Evolutionary conservation across 1,284 basidiomycete genomes (phyloP).

Genomic region (Acaromyces ingoldii): DNA sequence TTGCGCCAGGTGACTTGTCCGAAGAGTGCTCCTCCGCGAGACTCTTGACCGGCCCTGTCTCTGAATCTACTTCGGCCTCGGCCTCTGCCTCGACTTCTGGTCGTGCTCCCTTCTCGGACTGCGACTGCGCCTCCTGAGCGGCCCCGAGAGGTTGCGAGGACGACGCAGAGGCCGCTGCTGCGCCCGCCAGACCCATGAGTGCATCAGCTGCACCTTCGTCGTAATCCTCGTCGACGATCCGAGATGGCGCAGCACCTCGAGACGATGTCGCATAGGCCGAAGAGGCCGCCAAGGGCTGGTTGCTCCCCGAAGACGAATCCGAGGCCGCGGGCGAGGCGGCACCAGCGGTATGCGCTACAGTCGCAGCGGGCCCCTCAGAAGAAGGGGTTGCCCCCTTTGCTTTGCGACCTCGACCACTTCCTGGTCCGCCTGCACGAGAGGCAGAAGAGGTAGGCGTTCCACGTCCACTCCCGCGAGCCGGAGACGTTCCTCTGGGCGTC

Average conservation of each 20-base stretch:
- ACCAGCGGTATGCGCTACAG: too few species aligned
- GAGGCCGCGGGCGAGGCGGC: constrained; percentile 30
- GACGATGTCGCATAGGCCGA: not conserved
- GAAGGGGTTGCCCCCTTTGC: too few species aligned
- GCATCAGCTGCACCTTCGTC: constrained; percentile 49
- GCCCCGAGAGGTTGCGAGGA: not conserved
- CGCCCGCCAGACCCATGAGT: constrained; percentile 48
- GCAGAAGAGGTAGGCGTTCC: too few species aligned
- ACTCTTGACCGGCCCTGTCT: too few species aligned
- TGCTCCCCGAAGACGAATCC: constrained; percentile 25
- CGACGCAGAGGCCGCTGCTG: constrained; percentile 22
- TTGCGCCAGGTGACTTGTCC: not conserved
- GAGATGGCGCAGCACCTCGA: constrained; percentile 11
- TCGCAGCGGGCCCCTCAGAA: too few species aligned
- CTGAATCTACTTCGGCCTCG: not conserved
- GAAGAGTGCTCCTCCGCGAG: too few species aligned
- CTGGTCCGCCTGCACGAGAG: too few species aligned
- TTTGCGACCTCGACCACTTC: too few species aligned
- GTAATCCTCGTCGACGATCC: constrained; percentile 46
- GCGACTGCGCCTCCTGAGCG: not conserved
- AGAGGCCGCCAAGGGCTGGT: constrained; percentile 25
- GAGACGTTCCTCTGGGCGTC: too few species aligned
- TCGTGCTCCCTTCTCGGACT: not conserved
- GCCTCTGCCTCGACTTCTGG: not conserved
- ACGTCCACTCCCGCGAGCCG: too few species aligned